A percentile compares a stretch with the other conserved stretches of the same genome.
Conservation (phyloP, 441 rosid species). For the Pelargonium australe region DNA sequence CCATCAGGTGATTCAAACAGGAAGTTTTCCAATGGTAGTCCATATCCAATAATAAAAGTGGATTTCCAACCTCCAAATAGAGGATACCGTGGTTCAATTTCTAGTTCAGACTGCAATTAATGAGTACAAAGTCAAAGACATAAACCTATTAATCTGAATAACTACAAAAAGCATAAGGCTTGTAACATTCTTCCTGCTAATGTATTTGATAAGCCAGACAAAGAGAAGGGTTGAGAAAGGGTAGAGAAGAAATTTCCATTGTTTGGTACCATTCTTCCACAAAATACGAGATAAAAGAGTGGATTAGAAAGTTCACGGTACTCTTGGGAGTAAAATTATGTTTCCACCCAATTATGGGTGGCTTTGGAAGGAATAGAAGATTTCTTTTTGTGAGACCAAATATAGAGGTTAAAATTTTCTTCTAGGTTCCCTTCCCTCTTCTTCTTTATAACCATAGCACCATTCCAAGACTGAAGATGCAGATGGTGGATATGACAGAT, state of each 20-base stretch:
- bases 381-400: neutral
- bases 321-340: neutral
- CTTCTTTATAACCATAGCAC: neutral
- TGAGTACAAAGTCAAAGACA: neutral
- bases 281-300: neutral
- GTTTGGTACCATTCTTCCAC: neutral
- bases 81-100: slow-evolving; percentile 93
- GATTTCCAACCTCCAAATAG: slow-evolving; percentile 98
- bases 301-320: neutral
- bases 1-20: slow-evolving; percentile 85
- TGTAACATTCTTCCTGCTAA: slow-evolving; percentile 5
- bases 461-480: neutral
- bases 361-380: neutral
- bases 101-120: slow-evolving; percentile 83
- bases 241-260: neutral
- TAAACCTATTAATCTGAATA: neutral
- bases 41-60: slow-evolving; percentile 83
- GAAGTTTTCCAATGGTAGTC: slow-evolving; percentile 80
- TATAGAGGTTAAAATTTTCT: neutral
- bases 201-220: neutral
- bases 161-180: neutral
- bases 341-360: neutral
- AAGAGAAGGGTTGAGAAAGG: neutral
- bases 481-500: slow-evolving; percentile 2
- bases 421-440: slow-evolving; percentile 1